Evolutionary conservation across 2,329 filamentous ascomycete genomes (phyloP).

Genomic region (Cercospora citrullina): DNA sequence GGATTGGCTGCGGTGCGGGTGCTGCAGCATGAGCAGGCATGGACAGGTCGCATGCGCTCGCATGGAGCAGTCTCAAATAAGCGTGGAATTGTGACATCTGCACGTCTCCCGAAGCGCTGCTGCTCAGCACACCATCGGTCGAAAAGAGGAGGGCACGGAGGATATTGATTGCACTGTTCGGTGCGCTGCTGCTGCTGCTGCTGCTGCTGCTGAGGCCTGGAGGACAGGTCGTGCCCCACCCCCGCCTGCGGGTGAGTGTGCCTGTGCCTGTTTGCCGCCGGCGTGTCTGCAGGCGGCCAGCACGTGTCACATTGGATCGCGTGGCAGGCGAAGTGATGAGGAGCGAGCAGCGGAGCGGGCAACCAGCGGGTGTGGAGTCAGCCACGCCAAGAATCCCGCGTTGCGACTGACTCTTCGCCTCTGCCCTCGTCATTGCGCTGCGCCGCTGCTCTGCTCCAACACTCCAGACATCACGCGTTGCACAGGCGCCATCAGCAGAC

Average conservation of each 20-base stretch:
- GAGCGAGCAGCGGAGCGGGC: neutral
- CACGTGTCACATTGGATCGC: neutral
- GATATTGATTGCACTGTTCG: neutral
- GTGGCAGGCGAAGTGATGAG: neutral
- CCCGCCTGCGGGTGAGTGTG: neutral
- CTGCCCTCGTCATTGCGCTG: neutral
- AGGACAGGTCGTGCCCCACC: neutral
- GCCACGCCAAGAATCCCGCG: neutral
- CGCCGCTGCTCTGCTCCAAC: neutral
- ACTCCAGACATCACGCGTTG: conserved; percentile 1
- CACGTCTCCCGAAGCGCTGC: conserved; percentile 16
- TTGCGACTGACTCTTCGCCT: neutral
- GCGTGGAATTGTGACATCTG: conserved; percentile 25
- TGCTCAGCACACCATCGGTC: neutral
- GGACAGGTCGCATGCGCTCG: conserved; percentile 7
- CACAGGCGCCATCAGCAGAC: conserved; percentile 11
- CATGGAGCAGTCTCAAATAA: conserved; percentile 8
- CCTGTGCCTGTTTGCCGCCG: neutral
- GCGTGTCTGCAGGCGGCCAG: neutral
- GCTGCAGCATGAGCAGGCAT: conserved; percentile 7
- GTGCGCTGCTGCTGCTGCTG: neutral
- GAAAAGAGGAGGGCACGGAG: conserved; percentile 5
- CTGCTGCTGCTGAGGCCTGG: neutral
- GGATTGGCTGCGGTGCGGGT: conserved; percentile 12
- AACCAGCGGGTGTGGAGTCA: neutral